Percentiles rank a stretch among this genome's conserved stretches.
Evolutionary conservation across 169 alveolate species (phyloP).

Genomic region (Plasmodium cynomolgi): DNA sequence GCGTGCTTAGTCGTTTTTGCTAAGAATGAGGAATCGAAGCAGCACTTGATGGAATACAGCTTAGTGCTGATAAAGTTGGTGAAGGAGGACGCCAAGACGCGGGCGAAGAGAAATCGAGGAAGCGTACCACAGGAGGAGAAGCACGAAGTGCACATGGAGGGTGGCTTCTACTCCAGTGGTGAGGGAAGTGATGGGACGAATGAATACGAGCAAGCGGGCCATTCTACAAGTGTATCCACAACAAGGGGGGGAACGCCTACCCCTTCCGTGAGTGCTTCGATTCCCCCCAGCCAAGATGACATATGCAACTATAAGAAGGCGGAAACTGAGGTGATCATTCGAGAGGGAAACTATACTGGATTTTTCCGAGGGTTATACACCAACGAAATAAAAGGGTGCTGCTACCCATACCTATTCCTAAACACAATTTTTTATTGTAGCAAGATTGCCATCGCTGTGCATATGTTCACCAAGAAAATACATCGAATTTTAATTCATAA

Average conservation of each 20-base stretch:
- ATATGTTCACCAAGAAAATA: slow-evolving; percentile 65
- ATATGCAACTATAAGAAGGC: slow-evolving; percentile 26
- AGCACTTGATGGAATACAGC: slow-evolving; percentile 39
- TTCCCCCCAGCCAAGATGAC: not conserved
- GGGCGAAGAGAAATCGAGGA: not conserved
- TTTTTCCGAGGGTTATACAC: slow-evolving; percentile 69
- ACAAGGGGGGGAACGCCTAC: not conserved
- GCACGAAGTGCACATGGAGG: not conserved
- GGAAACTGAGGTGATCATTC: slow-evolving; percentile 17
- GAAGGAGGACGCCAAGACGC: slow-evolving; percentile 20
- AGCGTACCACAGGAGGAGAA: not conserved
- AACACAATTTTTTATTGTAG: slow-evolving; percentile 66
- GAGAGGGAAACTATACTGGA: slow-evolving; percentile 28
- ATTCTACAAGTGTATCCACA: not conserved
- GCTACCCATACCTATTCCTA: slow-evolving; percentile 63
- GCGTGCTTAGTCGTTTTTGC: slow-evolving; percentile 37
- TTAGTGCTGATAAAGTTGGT: slow-evolving; percentile 43
- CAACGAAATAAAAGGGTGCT: slow-evolving; percentile 57
- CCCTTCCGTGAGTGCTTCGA: not conserved
- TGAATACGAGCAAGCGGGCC: not conserved
- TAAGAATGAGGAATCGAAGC: slow-evolving; percentile 29
- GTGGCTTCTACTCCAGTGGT: not conserved
- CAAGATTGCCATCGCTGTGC: slow-evolving; percentile 52
- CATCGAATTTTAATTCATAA: slow-evolving; percentile 6
- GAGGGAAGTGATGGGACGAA: not conserved